Evolutionary conservation across 1,284 basidiomycete species (phyloP).

Genomic region (Sphagnurus paluster): DNA sequence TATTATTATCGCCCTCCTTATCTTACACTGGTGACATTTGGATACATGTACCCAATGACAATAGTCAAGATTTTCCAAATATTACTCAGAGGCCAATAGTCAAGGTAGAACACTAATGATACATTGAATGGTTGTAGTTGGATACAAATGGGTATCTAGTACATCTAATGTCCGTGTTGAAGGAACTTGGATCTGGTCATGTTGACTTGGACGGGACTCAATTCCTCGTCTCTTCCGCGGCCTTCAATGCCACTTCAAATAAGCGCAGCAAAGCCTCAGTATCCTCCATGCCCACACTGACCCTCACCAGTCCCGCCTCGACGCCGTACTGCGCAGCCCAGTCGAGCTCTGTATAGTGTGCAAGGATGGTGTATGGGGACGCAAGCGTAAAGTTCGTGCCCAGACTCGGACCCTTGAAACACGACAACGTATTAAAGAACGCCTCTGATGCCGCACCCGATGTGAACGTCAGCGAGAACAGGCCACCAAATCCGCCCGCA

Average conservation of each 20-base stretch:
- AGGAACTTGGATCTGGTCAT: constrained; percentile 3
- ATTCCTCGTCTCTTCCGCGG: constrained; percentile 51
- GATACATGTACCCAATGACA: too few relatives aligned
- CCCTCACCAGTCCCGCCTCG: constrained; percentile 80
- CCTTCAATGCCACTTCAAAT: constrained; percentile 69
- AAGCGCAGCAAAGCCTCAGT: constrained; percentile 55
- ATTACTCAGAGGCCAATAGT: too few relatives aligned
- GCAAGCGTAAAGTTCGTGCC: constrained; percentile 97
- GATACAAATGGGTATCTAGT: constrained; percentile 17
- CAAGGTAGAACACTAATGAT: constrained; percentile 8
- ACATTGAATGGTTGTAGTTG: constrained; percentile 20
- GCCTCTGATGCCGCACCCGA: constrained; percentile 66
- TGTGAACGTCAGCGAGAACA: constrained; percentile 91
- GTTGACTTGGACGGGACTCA: not conserved
- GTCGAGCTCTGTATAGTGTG: constrained; percentile 88
- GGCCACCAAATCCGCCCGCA: constrained; percentile 81
- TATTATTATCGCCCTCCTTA: constrained; percentile 12
- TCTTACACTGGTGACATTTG: not conserved
- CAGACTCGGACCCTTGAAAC: constrained; percentile 90
- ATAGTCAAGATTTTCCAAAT: too few relatives aligned
- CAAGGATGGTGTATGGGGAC: constrained; percentile 91
- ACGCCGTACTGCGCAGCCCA: constrained; percentile 93
- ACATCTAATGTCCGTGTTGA: constrained; percentile 19
- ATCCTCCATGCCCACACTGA: constrained; percentile 92
- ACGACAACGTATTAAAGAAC: constrained; percentile 87